Conservation (phyloP, 352 stramenopile species). For the Phytopythium cucurbitacearum region DNA sequence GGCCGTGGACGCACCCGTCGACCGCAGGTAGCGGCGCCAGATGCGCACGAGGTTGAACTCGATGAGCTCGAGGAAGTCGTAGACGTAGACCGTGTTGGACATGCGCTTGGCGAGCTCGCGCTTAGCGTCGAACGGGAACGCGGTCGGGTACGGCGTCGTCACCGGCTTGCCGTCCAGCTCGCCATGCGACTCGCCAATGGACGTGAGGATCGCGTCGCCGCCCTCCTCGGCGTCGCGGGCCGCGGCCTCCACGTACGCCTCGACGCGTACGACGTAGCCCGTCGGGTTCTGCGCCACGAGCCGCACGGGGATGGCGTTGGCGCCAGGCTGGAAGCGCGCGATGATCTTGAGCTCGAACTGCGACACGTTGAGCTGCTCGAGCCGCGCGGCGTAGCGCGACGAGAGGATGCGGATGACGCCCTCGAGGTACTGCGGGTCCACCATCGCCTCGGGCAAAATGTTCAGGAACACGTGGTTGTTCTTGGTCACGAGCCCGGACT, state of each 20-base stretch:
- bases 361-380: constrained; percentile 91
- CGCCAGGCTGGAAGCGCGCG: constrained; percentile 89
- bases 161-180: constrained; percentile 95
- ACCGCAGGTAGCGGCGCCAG: constrained; percentile 89
- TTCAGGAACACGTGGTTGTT: constrained; percentile 99
- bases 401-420: constrained; percentile 92
- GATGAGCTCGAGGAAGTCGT: constrained; percentile 99
- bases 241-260: constrained; percentile 98
- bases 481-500: constrained; percentile 63
- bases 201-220: constrained; percentile 87
- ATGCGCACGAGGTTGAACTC: constrained; percentile 93
- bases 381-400: constrained; percentile 83
- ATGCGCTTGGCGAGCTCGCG: constrained; percentile 89
- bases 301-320: constrained; percentile 93
- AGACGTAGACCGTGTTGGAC: constrained; percentile 99
- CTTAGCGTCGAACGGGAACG: constrained; percentile 94
- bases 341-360: constrained; percentile 98
- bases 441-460: constrained; percentile 92
- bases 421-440: constrained; percentile 96
- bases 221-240: constrained; percentile 68
- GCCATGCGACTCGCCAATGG: constrained; percentile 82
- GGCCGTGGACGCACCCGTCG: constrained; percentile 56
- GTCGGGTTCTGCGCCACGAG: constrained; percentile 97
- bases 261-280: constrained; percentile 98
- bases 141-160: constrained; percentile 96